Conservation (phyloP, 1,139 yeast species). For the Suhomyces choctaworum region DNA sequence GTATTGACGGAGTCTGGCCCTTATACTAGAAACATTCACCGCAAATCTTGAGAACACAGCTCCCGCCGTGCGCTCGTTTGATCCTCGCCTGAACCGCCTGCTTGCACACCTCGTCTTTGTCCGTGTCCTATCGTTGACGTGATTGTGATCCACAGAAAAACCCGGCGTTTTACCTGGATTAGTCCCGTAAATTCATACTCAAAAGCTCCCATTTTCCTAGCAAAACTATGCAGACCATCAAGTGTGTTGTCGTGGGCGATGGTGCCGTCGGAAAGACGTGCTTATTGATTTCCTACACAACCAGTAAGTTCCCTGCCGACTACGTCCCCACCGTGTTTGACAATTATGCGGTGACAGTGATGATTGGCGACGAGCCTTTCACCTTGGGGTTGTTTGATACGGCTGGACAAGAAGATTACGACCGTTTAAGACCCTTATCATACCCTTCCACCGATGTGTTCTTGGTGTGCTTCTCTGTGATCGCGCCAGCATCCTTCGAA, state of each 20-base stretch:
- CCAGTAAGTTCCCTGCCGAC: constrained; percentile 92
- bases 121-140: background rate
- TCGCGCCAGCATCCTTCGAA: constrained; percentile 97
- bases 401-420: constrained; percentile 99
- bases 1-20: constrained; percentile 4
- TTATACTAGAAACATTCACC: background rate
- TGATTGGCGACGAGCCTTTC: constrained; percentile 98
- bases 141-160: constrained; percentile 1
- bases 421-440: constrained; percentile 91
- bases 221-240: constrained; percentile 71
- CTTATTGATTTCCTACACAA: constrained; percentile 75
- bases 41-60: too few species aligned
- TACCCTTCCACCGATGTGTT: constrained; percentile 97
- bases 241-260: constrained; percentile 96
- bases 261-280: constrained; percentile 86
- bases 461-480: constrained; percentile 89
- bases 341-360: constrained; percentile 96
- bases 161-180: constrained; percentile 5
- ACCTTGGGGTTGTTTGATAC: constrained; percentile 96
- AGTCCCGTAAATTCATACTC: background rate
- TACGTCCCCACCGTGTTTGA: constrained; percentile 95
- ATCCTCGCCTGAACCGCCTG: background rate
- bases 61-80: constrained; percentile 5
- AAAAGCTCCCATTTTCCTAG: background rate
- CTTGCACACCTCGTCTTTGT: too few species aligned